Evolutionary conservation across 768 basidiomycete genomes (phyloP).

Genomic region (Lentinula edodes): DNA sequence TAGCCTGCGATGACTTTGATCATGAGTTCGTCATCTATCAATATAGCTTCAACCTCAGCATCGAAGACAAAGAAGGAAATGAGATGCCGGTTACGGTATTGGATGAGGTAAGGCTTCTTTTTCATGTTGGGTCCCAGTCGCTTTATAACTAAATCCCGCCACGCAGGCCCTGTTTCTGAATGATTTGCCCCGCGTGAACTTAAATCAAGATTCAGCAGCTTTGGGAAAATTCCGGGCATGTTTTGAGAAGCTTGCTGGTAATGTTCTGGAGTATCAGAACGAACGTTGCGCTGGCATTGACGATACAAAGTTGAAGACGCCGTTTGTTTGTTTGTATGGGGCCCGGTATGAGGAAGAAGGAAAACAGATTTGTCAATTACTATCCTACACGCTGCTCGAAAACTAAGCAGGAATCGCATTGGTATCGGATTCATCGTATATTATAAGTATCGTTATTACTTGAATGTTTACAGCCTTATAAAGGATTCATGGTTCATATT

Average conservation of each 20-base stretch:
- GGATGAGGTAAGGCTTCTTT: slow-evolving; percentile 29
- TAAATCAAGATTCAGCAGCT: slow-evolving; percentile 33
- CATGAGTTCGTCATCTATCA: slow-evolving; percentile 41
- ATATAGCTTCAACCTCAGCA: slow-evolving; percentile 43
- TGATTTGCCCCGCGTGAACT: slow-evolving; percentile 37
- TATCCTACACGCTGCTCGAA: not conserved
- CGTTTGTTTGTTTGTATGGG: not conserved
- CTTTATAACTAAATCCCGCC: not conserved
- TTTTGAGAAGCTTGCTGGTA: slow-evolving; percentile 19
- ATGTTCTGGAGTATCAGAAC: not conserved
- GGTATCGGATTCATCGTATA: not conserved
- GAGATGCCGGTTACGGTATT: slow-evolving; percentile 43
- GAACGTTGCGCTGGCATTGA: not conserved
- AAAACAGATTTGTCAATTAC: not conserved
- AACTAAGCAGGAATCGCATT: not conserved
- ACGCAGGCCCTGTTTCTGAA: slow-evolving; percentile 38
- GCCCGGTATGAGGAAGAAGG: not conserved
- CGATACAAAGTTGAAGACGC: not conserved
- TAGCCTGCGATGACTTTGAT: slow-evolving; percentile 48
- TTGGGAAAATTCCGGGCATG: slow-evolving; percentile 31
- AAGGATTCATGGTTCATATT: too few relatives aligned
- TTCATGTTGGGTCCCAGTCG: not conserved
- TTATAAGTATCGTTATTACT: not conserved
- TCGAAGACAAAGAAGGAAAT: slow-evolving; percentile 44
- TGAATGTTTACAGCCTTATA: too few relatives aligned